These are phyloP conservation scores for Hydnomerulius pinastri DNA, from an alignment of 768 basidiomycete genomes.

Conservation along the genomic window DNA sequence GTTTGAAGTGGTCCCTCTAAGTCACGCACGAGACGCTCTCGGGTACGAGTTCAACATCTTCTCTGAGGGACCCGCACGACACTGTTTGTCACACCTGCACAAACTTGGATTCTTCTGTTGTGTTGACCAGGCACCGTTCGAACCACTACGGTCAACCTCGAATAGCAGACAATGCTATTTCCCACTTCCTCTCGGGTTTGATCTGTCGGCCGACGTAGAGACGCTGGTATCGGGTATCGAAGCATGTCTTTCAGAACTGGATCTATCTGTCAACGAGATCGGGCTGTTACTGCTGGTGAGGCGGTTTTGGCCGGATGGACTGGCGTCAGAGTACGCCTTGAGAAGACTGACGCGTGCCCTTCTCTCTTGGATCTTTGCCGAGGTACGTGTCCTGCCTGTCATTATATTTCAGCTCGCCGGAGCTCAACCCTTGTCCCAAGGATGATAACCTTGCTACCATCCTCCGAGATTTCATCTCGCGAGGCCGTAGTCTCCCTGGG, in stretches of 20 bases:
- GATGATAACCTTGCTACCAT: slow-evolving; percentile 68
- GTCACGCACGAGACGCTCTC: slow-evolving; percentile 62
- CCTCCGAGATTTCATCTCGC: slow-evolving; percentile 67
- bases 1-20: slow-evolving; percentile 59
- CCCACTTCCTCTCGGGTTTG: slow-evolving; percentile 69
- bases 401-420: slow-evolving; percentile 1
- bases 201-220: slow-evolving; percentile 73
- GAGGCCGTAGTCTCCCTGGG: slow-evolving; percentile 61
- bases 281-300: slow-evolving; percentile 70
- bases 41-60: slow-evolving; percentile 58
- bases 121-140: slow-evolving; percentile 33
- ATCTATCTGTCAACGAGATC: slow-evolving; percentile 73
- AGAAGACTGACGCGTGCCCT: slow-evolving; percentile 59
- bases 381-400: slow-evolving; percentile 44
- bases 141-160: slow-evolving; percentile 32
- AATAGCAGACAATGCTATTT: slow-evolving; percentile 52
- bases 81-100: slow-evolving; percentile 60
- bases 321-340: slow-evolving; percentile 71
- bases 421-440: slow-evolving; percentile 33
- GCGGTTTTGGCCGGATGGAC: slow-evolving; percentile 73
- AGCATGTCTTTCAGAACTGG: slow-evolving; percentile 65
- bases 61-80: slow-evolving; percentile 51
- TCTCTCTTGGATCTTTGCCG: slow-evolving; percentile 70
- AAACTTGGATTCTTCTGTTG: slow-evolving; percentile 63
- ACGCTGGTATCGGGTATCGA: slow-evolving; percentile 71